A percentile compares a stretch with the other conserved stretches of the same genome.
Evolutionary conservation across 2,329 filamentous ascomycete genomes (phyloP).

Genomic region (Harringtonia aguacate): DNA sequence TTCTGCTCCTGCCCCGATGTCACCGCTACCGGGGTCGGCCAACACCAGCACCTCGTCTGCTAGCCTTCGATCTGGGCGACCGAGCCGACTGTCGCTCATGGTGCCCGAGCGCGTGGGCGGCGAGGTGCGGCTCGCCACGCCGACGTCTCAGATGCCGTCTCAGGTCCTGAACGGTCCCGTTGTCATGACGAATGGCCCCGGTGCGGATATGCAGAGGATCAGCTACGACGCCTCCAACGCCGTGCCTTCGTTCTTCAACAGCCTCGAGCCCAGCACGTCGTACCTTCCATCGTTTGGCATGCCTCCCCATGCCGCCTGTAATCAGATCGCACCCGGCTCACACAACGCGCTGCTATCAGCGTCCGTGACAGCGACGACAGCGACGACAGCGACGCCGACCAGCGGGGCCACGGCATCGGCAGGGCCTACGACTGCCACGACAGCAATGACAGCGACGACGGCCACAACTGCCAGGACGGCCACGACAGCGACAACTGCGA

Average conservation of each 20-base stretch:
- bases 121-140: constrained; percentile 21
- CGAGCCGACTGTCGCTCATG: constrained; percentile 47
- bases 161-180: not conserved
- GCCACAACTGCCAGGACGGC: not conserved
- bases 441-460: not conserved
- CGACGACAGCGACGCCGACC: not conserved
- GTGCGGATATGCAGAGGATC: not conserved
- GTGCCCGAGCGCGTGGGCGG: constrained; percentile 34
- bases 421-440: not conserved
- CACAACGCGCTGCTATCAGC: too few species aligned
- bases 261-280: too few species aligned
- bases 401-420: not conserved
- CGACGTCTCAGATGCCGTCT: constrained; percentile 15
- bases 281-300: too few species aligned
- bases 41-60: not conserved
- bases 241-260: too few species aligned
- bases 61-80: constrained; percentile 16
- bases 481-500: not conserved
- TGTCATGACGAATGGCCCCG: constrained; percentile 19
- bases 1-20: not conserved
- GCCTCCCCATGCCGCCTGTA: too few species aligned
- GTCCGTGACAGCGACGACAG: constrained; percentile 1
- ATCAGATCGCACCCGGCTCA: too few species aligned
- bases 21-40: not conserved
- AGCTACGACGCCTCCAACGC: not conserved